phyloP scores from a whole-genome alignment of 208 protist species.

The Trypanosoma scelopori region DNA sequence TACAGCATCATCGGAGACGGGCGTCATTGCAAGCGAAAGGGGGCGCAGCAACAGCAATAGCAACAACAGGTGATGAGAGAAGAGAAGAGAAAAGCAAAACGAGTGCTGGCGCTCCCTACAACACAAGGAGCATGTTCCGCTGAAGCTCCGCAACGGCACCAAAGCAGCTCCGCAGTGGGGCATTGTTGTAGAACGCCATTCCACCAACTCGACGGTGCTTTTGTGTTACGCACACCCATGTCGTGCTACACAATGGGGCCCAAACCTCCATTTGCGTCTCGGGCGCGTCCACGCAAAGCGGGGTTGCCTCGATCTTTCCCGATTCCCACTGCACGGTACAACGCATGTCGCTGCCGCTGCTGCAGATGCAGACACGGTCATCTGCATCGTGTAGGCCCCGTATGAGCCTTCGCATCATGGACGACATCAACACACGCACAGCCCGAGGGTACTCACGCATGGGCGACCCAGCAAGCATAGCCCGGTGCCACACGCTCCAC shows the following conservation, averaged over 20 bases:
- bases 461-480: conserved; percentile 11
- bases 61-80: neutral
- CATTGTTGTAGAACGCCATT: conserved; percentile 26
- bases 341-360: too few species aligned
- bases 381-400: neutral
- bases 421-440: conserved; percentile 16
- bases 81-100: conserved; percentile 19
- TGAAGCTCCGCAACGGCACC: conserved; percentile 1
- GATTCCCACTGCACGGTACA: too few species aligned
- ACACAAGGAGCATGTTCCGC: conserved; percentile 5
- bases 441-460: conserved; percentile 25
- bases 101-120: neutral
- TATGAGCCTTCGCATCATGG: conserved; percentile 12
- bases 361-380: too few species aligned
- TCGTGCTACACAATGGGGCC: neutral
- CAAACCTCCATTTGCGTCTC: conserved; percentile 13
- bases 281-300: neutral
- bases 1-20: too few species aligned
- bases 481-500: conserved; percentile 25
- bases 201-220: conserved; percentile 9
- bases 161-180: conserved; percentile 20
- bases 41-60: neutral
- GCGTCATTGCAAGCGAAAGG: too few species aligned
- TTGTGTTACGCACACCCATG: conserved; percentile 17
- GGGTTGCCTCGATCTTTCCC: conserved; percentile 1